These are phyloP conservation scores for Saccharomycopsis fodiens DNA, from an alignment of 805 yeast species.

Conservation along the genomic window DNA sequence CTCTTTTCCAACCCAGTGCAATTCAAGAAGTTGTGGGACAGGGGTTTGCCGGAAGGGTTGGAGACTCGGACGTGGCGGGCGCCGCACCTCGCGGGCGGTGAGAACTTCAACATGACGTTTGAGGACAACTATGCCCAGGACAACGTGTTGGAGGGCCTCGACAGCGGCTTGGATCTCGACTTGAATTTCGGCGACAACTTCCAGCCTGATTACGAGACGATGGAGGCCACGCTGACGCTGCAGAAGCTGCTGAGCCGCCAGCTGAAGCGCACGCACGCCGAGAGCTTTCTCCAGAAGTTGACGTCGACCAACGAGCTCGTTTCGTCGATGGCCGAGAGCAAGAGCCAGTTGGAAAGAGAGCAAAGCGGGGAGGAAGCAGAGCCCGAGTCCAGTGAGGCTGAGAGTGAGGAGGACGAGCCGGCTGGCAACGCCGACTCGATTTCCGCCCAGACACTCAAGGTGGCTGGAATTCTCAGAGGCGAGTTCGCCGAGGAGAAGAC, in stretches of 20 bases:
- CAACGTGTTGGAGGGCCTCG: not conserved
- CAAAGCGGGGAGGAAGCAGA: slow-evolving; percentile 14
- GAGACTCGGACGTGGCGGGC: not conserved
- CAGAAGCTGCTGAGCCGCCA: not conserved
- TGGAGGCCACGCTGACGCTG: slow-evolving; percentile 1
- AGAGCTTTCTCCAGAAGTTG: slow-evolving; percentile 14
- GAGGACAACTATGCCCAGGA: not conserved
- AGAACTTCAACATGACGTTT: not conserved
- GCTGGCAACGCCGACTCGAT: slow-evolving; percentile 23
- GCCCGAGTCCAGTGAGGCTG: slow-evolving; percentile 6
- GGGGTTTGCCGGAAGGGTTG: not conserved
- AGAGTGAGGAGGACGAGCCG: slow-evolving; percentile 14
- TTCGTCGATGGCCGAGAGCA: slow-evolving; percentile 16
- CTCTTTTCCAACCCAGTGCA: slow-evolving; percentile 1
- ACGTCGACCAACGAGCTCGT: slow-evolving; percentile 15
- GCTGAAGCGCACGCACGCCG: slow-evolving; percentile 1
- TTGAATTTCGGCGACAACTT: slow-evolving; percentile 5
- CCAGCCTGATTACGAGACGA: slow-evolving; percentile 8
- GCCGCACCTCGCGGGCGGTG: not conserved
- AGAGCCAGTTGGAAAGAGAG: slow-evolving; percentile 11
- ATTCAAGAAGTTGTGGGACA: slow-evolving; percentile 13
- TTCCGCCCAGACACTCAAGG: slow-evolving; percentile 43
- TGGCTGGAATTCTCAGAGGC: slow-evolving; percentile 41
- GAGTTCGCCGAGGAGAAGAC: slow-evolving; percentile 24
- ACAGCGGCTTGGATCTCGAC: not conserved